Evolutionary conservation across 345 rosid species (phyloP).

Genomic region (Eucalyptus lansdowneana): DNA sequence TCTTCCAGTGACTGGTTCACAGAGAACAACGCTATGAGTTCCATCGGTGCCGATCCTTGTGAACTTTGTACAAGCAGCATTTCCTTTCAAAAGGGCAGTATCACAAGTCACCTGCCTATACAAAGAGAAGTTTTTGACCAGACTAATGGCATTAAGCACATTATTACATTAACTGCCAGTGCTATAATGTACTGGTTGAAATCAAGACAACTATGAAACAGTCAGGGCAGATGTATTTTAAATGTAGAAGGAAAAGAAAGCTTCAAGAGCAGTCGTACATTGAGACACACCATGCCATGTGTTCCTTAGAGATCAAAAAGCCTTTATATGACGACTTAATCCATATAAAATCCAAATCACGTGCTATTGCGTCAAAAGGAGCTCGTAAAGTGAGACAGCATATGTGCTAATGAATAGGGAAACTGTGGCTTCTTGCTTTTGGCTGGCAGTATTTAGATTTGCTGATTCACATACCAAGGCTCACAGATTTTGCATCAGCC

Average conservation of each 20-base stretch:
- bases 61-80: slow-evolving; percentile 81
- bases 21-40: slow-evolving; percentile 54
- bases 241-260: not conserved
- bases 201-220: not conserved
- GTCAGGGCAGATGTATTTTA: not conserved
- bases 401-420: not conserved
- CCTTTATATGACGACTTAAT: not conserved
- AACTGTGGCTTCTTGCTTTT: not conserved
- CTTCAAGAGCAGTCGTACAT: not conserved
- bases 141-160: not conserved
- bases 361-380: not conserved
- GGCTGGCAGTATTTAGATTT: not conserved
- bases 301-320: not conserved
- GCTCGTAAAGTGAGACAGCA: not conserved
- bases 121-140: not conserved
- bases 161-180: not conserved
- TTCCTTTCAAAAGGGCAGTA: slow-evolving; percentile 34
- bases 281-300: not conserved
- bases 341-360: not conserved
- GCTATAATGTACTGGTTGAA: not conserved
- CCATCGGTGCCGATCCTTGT: slow-evolving; percentile 47
- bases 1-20: slow-evolving; percentile 87
- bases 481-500: not conserved
- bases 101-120: slow-evolving; percentile 41
- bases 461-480: not conserved